phyloP scores from a whole-genome alignment of 257 asterid genomes.

The Solanum verrucosum region DNA sequence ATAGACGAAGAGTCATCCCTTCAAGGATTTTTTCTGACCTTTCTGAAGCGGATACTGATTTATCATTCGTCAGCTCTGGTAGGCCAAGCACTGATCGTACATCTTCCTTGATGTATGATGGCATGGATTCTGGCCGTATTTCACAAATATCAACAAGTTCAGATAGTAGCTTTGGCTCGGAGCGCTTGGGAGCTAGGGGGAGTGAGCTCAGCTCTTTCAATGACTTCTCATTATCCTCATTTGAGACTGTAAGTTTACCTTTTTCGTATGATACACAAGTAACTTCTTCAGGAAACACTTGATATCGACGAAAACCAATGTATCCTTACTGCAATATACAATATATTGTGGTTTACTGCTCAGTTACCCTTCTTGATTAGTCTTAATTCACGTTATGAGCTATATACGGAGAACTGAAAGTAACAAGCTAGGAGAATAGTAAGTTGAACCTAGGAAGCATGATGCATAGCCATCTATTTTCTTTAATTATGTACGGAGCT shows the following conservation, averaged over 20 bases:
- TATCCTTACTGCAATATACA: not conserved
- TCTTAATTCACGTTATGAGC: not conserved
- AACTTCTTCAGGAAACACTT: not conserved
- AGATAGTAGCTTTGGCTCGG: slow-evolving; percentile 56
- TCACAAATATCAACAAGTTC: slow-evolving; percentile 56
- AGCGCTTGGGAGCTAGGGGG: slow-evolving; percentile 28
- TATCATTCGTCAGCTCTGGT: slow-evolving; percentile 58
- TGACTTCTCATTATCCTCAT: slow-evolving; percentile 45
- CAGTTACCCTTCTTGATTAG: not conserved
- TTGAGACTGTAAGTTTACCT: slow-evolving; percentile 47
- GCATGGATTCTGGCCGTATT: slow-evolving; percentile 24
- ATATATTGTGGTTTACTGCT: not conserved
- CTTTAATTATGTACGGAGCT: not conserved
- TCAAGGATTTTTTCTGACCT: slow-evolving; percentile 38
- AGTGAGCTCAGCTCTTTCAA: slow-evolving; percentile 32
- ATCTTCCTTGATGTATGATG: slow-evolving; percentile 28
- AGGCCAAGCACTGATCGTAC: slow-evolving; percentile 49
- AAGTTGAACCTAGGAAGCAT: not conserved
- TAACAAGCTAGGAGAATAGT: not conserved
- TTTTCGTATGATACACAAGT: not conserved
- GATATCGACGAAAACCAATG: not conserved
- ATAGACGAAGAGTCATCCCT: slow-evolving; percentile 32
- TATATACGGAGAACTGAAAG: not conserved
- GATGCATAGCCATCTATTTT: not conserved
- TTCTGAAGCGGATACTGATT: slow-evolving; percentile 46